phyloP scores from a whole-genome alignment of 2,329 filamentous ascomycete genomes.

The Podosphaera xanthii region DNA sequence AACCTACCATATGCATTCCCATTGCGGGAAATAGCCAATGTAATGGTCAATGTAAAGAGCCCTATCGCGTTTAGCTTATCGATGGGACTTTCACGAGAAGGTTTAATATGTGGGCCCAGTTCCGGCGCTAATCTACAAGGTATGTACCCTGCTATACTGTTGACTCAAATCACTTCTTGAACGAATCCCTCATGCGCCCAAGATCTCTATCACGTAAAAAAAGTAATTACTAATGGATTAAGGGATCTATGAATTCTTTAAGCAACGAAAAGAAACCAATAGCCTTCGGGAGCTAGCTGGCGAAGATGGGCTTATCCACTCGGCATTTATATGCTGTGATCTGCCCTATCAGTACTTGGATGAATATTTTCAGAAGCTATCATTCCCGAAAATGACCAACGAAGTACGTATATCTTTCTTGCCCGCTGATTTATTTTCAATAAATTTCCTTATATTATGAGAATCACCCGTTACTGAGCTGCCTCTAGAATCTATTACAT shows the following conservation, averaged over 20 bases:
- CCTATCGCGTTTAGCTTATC: slow-evolving; percentile 29
- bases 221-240: slow-evolving; percentile 5
- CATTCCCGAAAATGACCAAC: neutral
- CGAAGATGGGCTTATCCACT: neutral
- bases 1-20: slow-evolving; percentile 21
- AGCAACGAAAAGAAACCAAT: slow-evolving; percentile 20
- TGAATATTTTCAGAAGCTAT: slow-evolving; percentile 34
- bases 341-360: slow-evolving; percentile 38
- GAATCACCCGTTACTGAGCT: neutral
- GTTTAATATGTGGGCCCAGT: slow-evolving; percentile 35
- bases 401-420: neutral
- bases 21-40: slow-evolving; percentile 31
- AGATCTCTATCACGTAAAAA: too few species aligned
- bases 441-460: neutral
- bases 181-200: neutral
- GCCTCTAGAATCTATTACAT: neutral
- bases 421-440: neutral
- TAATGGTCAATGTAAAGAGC: slow-evolving; percentile 32
- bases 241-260: slow-evolving; percentile 23
- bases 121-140: slow-evolving; percentile 30
- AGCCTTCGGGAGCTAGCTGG: neutral
- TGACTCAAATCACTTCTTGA: neutral
- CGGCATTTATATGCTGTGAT: slow-evolving; percentile 39
- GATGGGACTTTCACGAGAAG: slow-evolving; percentile 29
- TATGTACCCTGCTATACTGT: neutral